A percentile compares a stretch with the other conserved stretches of the same genome.
Conservation (phyloP, 441 rosid genomes). For the Bocquillonia castaneifolia region DNA sequence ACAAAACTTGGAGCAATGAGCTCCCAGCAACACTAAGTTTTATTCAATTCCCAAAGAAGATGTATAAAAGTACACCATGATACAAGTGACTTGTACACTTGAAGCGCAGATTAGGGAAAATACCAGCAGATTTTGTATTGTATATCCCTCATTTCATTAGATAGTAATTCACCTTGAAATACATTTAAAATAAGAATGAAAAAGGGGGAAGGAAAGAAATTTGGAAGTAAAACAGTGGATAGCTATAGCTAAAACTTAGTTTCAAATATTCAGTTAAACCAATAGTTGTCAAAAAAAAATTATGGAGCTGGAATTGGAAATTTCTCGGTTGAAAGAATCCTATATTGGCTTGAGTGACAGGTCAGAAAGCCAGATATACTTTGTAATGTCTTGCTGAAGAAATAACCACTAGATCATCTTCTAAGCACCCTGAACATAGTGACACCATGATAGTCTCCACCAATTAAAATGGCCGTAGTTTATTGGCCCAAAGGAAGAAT, state of each 20-base stretch:
- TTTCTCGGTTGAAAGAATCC: too few species aligned
- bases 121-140: background rate
- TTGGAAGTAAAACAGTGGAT: background rate
- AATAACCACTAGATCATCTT: background rate
- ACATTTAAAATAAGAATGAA: background rate
- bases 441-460: background rate
- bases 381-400: background rate
- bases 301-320: background rate
- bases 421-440: conserved; percentile 1
- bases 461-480: background rate
- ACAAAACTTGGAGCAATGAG: background rate
- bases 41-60: background rate
- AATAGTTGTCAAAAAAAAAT: background rate
- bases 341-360: too few species aligned
- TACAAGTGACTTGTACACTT: background rate
- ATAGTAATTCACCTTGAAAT: background rate
- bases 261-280: background rate
- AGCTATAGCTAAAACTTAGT: background rate
- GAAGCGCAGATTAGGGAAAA: background rate
- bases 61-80: background rate
- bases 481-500: background rate
- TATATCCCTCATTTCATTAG: background rate
- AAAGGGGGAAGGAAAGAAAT: background rate
- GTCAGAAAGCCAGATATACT: background rate
- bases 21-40: background rate